A percentile compares a stretch with the other conserved stretches of the same genome.
These are phyloP conservation scores for Coemansia sp. DNA, from an alignment of 192 early-diverging fungal species.

Conservation along the genomic window DNA sequence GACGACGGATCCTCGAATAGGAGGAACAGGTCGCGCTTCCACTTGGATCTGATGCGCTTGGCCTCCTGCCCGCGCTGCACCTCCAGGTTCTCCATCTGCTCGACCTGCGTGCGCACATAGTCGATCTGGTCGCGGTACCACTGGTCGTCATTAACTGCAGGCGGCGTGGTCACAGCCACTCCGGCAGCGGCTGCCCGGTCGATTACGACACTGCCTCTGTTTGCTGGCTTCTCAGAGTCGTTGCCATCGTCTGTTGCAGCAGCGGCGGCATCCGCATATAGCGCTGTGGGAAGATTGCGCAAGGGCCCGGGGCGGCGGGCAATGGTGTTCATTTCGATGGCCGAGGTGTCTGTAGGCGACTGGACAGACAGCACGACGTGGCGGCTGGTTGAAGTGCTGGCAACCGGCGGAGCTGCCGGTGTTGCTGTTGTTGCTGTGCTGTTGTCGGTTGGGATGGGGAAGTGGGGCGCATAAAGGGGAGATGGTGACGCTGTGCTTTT, in stretches of 20 bases:
- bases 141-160: slow-evolving; percentile 33
- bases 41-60: slow-evolving; percentile 38
- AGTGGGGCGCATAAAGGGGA: slow-evolving; percentile 34
- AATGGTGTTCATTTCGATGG: slow-evolving; percentile 16
- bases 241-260: neutral
- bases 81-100: slow-evolving; percentile 49
- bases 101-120: slow-evolving; percentile 53
- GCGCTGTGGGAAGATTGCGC: slow-evolving; percentile 17
- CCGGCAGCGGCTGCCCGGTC: slow-evolving; percentile 22
- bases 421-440: slow-evolving; percentile 5
- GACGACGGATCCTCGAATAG: slow-evolving; percentile 80
- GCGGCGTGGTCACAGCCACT: slow-evolving; percentile 23
- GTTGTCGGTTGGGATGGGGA: slow-evolving; percentile 15
- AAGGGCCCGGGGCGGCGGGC: slow-evolving; percentile 16
- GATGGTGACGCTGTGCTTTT: neutral
- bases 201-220: slow-evolving; percentile 1
- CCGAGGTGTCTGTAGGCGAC: slow-evolving; percentile 26
- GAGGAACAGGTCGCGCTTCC: slow-evolving; percentile 67
- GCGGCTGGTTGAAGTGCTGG: slow-evolving; percentile 2
- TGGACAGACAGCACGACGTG: slow-evolving; percentile 15
- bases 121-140: slow-evolving; percentile 55
- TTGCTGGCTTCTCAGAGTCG: neutral
- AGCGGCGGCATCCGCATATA: slow-evolving; percentile 4
- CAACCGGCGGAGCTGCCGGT: neutral
- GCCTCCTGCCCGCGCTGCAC: slow-evolving; percentile 49